Evolutionary conservation across 371 early-diverging fungal genomes (phyloP), one percentile per base, ranked within the genome.

Genomic region (Umbelopsis sp.): DNA sequence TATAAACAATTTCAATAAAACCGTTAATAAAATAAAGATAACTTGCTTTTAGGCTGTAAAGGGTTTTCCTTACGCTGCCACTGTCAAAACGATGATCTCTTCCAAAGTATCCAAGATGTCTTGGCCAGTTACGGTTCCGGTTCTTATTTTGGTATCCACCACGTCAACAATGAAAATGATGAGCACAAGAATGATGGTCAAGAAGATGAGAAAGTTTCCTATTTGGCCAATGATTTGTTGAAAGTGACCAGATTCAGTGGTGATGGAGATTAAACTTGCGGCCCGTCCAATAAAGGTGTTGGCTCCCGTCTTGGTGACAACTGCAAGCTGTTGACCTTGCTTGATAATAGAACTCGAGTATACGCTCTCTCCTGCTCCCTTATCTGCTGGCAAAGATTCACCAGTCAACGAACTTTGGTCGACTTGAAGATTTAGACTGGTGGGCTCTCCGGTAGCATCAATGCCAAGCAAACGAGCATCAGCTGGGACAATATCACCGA

Each of bases 351-450:
- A 93, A n/a, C 94, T 94, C 22, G 96, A 94, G 78, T 90, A 97
- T 24, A 93, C 91, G 38, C 92, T 89, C 72, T 89, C 87, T 50
- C 90, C 93, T 75, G 90, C 91, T 67, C 84, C 87, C 81, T 96
- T 96, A 67, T 85, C 80, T 29, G 96, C 93, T 18, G 96, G 93
- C 20, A 96, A 80, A 9, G 95, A 93, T 84, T 99, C 99, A 65
- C 93, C 99, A 4, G 98, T 98, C 9, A 99, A 83, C 6, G 97
- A 94, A 57, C 97, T 92, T 81, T 99, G 97, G 81, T 99, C 99
- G 65, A 98, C 90, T 70, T 91, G 88, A 25, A 97, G 81, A 66
- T 89, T 83, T 38, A 86, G 88, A 64, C 92, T 94, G 18, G 91
- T 85, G 8, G 81, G 84, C 70, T 91, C 93, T 53, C 96, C 96